A percentile compares a stretch with the other conserved stretches of the same genome.
Evolutionary conservation across 2,329 filamentous ascomycete species (phyloP).

Genomic region (Aotearoamyces nothofagi): DNA sequence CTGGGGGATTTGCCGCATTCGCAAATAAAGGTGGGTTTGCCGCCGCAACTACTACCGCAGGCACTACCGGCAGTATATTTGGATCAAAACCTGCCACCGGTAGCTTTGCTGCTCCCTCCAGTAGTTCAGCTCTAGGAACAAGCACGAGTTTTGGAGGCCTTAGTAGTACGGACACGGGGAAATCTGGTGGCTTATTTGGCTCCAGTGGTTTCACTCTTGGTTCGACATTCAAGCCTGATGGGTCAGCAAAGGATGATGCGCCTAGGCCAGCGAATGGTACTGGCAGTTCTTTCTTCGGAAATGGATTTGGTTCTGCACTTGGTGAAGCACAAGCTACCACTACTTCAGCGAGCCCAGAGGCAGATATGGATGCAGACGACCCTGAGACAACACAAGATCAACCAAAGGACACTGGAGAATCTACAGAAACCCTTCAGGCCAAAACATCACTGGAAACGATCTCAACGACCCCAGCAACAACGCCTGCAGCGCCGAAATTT

Average conservation of each 20-base stretch:
- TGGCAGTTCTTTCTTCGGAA: constrained; percentile 42
- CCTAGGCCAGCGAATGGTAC: constrained; percentile 29
- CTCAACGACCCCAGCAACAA: background rate
- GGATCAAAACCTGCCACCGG: constrained; percentile 10
- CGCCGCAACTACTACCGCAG: constrained; percentile 35
- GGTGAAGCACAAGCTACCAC: constrained; percentile 26
- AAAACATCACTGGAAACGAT: constrained; percentile 3
- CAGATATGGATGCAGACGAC: constrained; percentile 30
- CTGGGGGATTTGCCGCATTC: constrained; percentile 25
- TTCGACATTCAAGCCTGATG: constrained; percentile 22
- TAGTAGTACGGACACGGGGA: constrained; percentile 2
- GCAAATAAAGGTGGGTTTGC: constrained; percentile 30
- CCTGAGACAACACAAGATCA: constrained; percentile 3
- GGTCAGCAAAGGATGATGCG: constrained; percentile 43
- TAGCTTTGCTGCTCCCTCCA: constrained; percentile 18
- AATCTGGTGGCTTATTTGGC: constrained; percentile 16
- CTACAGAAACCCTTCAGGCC: constrained; percentile 7
- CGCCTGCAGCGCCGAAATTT: background rate
- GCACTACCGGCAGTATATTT: constrained; percentile 21
- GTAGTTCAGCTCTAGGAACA: constrained; percentile 23
- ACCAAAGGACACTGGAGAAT: constrained; percentile 8
- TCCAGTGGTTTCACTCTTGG: constrained; percentile 16
- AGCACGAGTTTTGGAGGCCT: constrained; percentile 5
- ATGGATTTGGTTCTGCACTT: constrained; percentile 42
- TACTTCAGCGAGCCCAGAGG: constrained; percentile 26